Conservation (phyloP, 2,329 filamentous ascomycete genomes). For the Apiospora aurea region DNA sequence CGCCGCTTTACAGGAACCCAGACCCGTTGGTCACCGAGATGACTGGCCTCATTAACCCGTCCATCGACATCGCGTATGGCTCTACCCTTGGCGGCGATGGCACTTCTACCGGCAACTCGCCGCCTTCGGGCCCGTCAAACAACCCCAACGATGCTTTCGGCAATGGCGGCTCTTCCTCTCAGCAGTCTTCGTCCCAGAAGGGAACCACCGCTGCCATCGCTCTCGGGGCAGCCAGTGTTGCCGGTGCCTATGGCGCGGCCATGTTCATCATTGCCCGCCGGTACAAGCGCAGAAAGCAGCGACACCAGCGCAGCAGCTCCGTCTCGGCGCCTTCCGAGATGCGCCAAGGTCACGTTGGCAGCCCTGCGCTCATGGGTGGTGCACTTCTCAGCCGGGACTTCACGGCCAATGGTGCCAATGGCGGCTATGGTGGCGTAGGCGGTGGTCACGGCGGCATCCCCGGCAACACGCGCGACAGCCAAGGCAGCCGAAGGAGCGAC, state of each 20-base stretch:
- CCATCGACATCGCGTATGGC: conserved; percentile 71
- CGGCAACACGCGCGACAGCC: conserved; percentile 59
- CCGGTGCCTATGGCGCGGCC: conserved; percentile 87
- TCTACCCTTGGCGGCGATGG: conserved; percentile 49
- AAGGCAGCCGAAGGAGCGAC: conserved; percentile 69
- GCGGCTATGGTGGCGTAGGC: conserved; percentile 23
- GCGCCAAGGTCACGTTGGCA: conserved; percentile 59
- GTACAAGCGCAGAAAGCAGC: conserved; percentile 85
- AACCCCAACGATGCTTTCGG: conserved; percentile 51
- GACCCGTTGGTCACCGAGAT: conserved; percentile 72
- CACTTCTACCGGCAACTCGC: conserved; percentile 48
- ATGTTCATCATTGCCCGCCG: conserved; percentile 94
- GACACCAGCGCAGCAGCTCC: conserved; percentile 80
- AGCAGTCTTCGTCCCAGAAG: conserved; percentile 62
- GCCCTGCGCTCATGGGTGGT: conserved; percentile 74
- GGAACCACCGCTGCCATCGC: conserved; percentile 75
- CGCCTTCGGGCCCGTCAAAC: conserved; percentile 41
- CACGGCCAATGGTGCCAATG: conserved; percentile 37
- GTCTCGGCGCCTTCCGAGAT: conserved; percentile 65
- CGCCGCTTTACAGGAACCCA: conserved; percentile 76
- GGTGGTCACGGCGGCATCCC: conserved; percentile 55
- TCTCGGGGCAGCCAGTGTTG: conserved; percentile 77
- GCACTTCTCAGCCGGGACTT: conserved; percentile 66
- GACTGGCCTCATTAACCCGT: conserved; percentile 82
- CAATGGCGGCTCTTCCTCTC: conserved; percentile 45